These are phyloP conservation scores for Saccharata proteae DNA, from an alignment of 2,329 filamentous ascomycete species.

Conservation along the genomic window DNA sequence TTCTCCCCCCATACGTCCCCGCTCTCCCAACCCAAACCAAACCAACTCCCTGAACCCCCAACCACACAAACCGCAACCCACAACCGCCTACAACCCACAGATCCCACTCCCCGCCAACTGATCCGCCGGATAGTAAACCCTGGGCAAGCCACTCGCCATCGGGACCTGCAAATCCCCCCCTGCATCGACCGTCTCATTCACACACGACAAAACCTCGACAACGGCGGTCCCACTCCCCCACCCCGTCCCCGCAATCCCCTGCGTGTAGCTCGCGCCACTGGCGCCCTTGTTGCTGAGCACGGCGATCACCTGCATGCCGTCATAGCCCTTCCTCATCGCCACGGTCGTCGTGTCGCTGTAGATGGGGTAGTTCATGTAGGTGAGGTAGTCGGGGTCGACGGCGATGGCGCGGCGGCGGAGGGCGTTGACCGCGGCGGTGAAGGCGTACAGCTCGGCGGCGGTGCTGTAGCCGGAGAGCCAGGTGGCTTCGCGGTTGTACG, in stretches of 20 bases:
- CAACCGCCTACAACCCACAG: conserved; percentile 10
- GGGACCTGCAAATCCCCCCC: conserved; percentile 20
- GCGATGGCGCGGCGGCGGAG: conserved; percentile 31
- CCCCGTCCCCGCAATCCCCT: conserved; percentile 20
- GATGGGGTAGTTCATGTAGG: conserved; percentile 29
- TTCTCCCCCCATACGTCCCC: no score
- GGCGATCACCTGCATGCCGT: conserved; percentile 30
- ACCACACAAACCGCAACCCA: no score
- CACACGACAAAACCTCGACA: conserved; percentile 23
- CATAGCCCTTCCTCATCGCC: conserved; percentile 33
- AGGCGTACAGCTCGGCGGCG: conserved; percentile 25
- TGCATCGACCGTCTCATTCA: conserved; percentile 13
- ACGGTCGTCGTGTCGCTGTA: conserved; percentile 33
- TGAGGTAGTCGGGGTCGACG: conserved; percentile 27
- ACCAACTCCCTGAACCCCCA: no score
- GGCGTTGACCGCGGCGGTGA: conserved; percentile 27
- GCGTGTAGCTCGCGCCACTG: conserved; percentile 16
- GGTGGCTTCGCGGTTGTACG: conserved; percentile 26
- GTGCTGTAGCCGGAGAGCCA: conserved; percentile 31
- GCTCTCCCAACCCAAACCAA: no score
- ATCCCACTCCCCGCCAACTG: conserved; percentile 12
- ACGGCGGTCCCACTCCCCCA: conserved; percentile 15
- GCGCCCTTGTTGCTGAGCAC: conserved; percentile 31
- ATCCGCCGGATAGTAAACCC: conserved; percentile 22
- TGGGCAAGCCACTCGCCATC: conserved; percentile 23